A percentile compares a stretch with the other conserved stretches of the same genome.
Evolutionary conservation across 1,139 yeast genomes (phyloP).

Genomic region (Diutina sp.): DNA sequence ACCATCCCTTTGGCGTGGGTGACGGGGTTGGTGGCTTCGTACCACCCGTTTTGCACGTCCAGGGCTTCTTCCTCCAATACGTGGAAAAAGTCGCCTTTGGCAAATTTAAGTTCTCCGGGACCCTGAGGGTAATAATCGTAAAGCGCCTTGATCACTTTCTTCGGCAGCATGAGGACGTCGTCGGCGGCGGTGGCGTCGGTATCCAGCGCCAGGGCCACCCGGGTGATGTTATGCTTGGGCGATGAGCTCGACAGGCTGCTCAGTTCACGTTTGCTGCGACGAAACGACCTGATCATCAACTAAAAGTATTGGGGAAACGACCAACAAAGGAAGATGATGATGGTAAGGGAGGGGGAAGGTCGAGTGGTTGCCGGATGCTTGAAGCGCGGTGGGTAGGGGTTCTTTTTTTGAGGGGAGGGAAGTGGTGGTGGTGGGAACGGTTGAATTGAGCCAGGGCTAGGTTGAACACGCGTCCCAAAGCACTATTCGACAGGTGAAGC

Average conservation of each 20-base stretch:
- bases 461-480: neutral
- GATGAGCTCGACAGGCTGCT: neutral
- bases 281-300: slow-evolving; percentile 3
- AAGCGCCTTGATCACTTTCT: slow-evolving; percentile 74
- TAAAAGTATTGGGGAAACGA: neutral
- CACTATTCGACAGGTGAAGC: neutral
- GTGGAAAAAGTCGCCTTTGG: slow-evolving; percentile 80
- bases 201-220: neutral
- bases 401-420: too few relatives aligned
- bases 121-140: slow-evolving; percentile 71
- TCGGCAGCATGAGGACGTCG: slow-evolving; percentile 38
- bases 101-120: slow-evolving; percentile 68
- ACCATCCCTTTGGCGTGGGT: slow-evolving; percentile 73
- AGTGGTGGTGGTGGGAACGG: neutral
- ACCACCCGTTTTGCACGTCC: slow-evolving; percentile 49
- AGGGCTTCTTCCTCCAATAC: slow-evolving; percentile 30
- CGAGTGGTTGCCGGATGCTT: too few relatives aligned
- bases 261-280: slow-evolving; percentile 2
- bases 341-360: neutral
- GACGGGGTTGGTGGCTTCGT: slow-evolving; percentile 82
- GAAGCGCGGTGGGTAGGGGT: too few relatives aligned
- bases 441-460: neutral
- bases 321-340: too few relatives aligned
- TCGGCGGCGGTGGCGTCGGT: slow-evolving; percentile 6
- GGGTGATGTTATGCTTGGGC: neutral